Evolutionary conservation across 306 rosid species (phyloP), one percentile per base, ranked within the genome.

Genomic region (Cicer bijugum): DNA sequence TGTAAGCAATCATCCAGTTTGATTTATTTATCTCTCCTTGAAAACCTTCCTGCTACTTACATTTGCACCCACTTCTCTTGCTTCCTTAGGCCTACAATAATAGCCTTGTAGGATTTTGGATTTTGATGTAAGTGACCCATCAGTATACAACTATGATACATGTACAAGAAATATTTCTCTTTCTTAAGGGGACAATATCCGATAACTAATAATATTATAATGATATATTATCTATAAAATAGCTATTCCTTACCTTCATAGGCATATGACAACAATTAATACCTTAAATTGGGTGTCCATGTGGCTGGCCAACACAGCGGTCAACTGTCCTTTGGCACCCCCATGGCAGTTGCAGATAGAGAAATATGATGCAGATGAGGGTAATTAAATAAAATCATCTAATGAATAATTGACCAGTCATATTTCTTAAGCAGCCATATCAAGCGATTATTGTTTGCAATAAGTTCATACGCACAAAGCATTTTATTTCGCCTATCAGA

Each of bases 401-500:
- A 17, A 23, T 17, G 40, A 70, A 53, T 17, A 52, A 53, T 38
- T 74, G 23, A 11, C 40, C 40, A 44, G 55, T 23, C 28, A 4
- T 79, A 72, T 40, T 71, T 67, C 67, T 52, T 6, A 35, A 68
- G 76, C 63, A 43, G 17, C 17, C 65, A 19, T 12, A 17, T 74
- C 23, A 6, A 15, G 64, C 5, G 16, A 38, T 51, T 43, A 5
- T 14, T 20, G 17, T 14, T 55, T n/a, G 16, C 35, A 33, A 15
- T 9, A 55, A 47, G 51, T 57, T 43, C 14, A 16, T 15, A 40
- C 9, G 69, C 33, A 64, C 50, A 15, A 4, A 42, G 12, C 35
- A 11, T 72, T 58, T 37, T 20, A 17, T 69, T 12, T 10, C 6
- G 8, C 15, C 15, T 39, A 23, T 58, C 28, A 8, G 15, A 38